phyloP scores from a whole-genome alignment of 768 basidiomycete species.

The Mycena olivaceomarginata region DNA sequence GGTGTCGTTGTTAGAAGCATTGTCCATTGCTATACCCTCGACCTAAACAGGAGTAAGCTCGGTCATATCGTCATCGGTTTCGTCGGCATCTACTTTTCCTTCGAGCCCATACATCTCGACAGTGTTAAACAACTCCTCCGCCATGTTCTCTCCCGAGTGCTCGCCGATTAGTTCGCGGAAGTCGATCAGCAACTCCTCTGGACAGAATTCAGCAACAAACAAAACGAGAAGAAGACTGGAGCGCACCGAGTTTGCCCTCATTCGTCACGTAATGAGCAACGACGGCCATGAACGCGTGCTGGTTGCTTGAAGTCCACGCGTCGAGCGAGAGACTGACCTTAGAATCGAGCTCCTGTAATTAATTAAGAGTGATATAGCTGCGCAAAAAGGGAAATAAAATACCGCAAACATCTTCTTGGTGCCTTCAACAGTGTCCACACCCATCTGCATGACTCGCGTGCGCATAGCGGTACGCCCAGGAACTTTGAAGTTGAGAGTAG shows the following conservation, averaged over 20 bases:
- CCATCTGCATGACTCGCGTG: no score
- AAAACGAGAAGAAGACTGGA: background rate
- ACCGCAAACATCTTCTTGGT: no score
- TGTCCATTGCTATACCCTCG: conserved; percentile 28
- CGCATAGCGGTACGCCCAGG: no score
- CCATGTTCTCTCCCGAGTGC: conserved; percentile 54
- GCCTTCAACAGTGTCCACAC: no score
- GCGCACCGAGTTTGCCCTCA: conserved; percentile 45
- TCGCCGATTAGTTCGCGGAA: conserved; percentile 51
- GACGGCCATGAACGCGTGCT: conserved; percentile 48
- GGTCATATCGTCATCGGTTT: background rate
- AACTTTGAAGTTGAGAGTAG: no score
- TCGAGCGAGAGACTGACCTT: no score
- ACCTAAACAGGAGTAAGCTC: conserved; percentile 35
- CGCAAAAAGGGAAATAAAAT: no score
- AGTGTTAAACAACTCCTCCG: conserved; percentile 46
- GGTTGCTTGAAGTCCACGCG: conserved; percentile 29
- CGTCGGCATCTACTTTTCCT: conserved; percentile 12
- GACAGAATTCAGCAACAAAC: background rate
- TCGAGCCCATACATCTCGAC: conserved; percentile 45
- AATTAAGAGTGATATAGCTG: no score
- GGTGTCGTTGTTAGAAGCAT: conserved; percentile 45
- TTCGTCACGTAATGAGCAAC: conserved; percentile 48
- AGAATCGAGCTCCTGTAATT: no score
- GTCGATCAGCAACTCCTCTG: conserved; percentile 52